These are phyloP conservation scores for Clausena lansium DNA, from an alignment of 345 rosid genomes.

Conservation along the genomic window DNA sequence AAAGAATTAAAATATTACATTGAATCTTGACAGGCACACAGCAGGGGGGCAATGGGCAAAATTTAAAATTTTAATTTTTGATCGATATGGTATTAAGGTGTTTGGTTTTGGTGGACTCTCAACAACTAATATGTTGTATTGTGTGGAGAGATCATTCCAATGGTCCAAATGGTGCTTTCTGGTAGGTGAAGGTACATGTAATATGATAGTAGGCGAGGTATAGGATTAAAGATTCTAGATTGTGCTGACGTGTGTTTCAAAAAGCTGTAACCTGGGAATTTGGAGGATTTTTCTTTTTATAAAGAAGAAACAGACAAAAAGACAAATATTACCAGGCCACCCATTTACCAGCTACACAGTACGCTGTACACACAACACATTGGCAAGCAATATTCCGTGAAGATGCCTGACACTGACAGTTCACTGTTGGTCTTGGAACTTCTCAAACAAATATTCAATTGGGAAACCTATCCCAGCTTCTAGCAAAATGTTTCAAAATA, in stretches of 20 bases:
- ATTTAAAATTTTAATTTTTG: background rate
- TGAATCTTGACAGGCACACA: background rate
- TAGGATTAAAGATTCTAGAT: background rate
- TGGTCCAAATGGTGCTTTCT: too few relatives aligned
- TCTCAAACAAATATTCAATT: too few relatives aligned
- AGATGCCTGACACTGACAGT: too few relatives aligned
- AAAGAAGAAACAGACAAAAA: background rate
- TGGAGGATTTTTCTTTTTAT: background rate
- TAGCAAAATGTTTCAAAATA: too few relatives aligned
- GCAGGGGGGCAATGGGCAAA: background rate
- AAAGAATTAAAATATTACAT: background rate
- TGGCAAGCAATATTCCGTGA: too few relatives aligned
- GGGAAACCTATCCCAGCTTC: too few relatives aligned
- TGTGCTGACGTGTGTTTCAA: background rate
- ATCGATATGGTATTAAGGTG: accelerated
- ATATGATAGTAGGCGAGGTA: background rate
- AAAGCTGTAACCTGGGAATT: background rate
- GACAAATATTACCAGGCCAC: background rate
- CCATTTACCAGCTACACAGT: too few relatives aligned
- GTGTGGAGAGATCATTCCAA: too few relatives aligned
- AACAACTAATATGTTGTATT: background rate
- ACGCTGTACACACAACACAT: too few relatives aligned
- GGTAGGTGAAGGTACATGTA: background rate
- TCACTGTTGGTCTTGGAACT: too few relatives aligned
- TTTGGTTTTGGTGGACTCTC: too few relatives aligned